Evolutionary conservation across 495 filamentous ascomycete genomes (phyloP).

Genomic region (Neurospora pannonica): DNA sequence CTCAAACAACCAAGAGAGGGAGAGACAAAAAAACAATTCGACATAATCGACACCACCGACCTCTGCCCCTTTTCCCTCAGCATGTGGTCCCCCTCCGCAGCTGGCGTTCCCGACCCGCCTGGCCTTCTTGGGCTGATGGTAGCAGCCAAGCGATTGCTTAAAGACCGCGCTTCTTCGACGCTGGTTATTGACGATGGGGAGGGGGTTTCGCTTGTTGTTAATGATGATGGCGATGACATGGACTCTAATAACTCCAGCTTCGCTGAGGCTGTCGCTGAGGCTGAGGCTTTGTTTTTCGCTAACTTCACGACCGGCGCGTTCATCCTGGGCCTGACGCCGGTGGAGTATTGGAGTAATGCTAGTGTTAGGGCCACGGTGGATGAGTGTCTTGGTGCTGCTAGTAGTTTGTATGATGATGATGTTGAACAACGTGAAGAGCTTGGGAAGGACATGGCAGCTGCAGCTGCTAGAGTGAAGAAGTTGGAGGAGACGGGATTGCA

Average conservation of each 20-base stretch:
- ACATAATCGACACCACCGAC: conserved; percentile 52
- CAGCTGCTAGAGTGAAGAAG: not conserved
- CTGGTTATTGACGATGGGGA: conserved; percentile 21
- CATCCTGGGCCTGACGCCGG: conserved; percentile 38
- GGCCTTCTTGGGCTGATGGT: conserved; percentile 41
- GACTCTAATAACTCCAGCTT: conserved; percentile 5
- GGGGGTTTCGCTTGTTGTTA: not conserved
- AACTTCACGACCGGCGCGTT: conserved; percentile 34
- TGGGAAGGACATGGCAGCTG: not conserved
- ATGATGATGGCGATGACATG: conserved; percentile 7
- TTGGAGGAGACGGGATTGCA: not conserved
- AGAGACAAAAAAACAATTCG: conserved; percentile 28
- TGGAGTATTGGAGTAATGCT: conserved; percentile 43
- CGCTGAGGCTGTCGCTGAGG: not conserved
- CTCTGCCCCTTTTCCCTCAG: conserved; percentile 7
- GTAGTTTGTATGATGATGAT: not conserved
- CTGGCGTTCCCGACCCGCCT: conserved; percentile 27
- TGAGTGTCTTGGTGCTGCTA: conserved; percentile 7
- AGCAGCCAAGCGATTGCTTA: conserved; percentile 37
- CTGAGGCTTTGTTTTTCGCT: conserved; percentile 14
- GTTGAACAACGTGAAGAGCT: not conserved
- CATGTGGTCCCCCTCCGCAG: not conserved
- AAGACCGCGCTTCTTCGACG: conserved; percentile 25
- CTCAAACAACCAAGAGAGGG: too few relatives aligned
- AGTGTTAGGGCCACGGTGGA: conserved; percentile 23